These are phyloP conservation scores for Paxillus rubicundulus DNA, from an alignment of 768 basidiomycete species.

Conservation along the genomic window DNA sequence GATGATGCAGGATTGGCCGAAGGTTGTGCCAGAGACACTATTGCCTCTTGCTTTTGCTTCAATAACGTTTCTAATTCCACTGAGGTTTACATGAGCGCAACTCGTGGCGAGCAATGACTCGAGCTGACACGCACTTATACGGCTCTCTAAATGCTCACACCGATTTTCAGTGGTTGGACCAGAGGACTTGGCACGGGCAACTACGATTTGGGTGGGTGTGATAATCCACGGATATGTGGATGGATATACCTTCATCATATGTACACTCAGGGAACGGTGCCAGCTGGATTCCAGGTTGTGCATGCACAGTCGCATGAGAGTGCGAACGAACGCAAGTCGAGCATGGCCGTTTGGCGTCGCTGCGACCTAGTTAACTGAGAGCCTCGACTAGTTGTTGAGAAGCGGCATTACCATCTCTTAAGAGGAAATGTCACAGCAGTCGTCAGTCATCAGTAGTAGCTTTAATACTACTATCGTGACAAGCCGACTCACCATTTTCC, in stretches of 20 bases:
- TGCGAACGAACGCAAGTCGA: constrained; percentile 77
- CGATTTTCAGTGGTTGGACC: constrained; percentile 45
- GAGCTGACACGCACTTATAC: constrained; percentile 53
- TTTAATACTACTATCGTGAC: no score
- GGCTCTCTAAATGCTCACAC: constrained; percentile 62
- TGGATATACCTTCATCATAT: constrained; percentile 61
- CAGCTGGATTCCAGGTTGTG: constrained; percentile 51
- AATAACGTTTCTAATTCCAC: constrained; percentile 70
- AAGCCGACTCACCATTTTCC: constrained; percentile 58
- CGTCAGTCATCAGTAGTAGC: no score
- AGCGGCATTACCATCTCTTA: constrained; percentile 56
- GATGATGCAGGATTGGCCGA: constrained; percentile 1
- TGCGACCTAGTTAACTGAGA: constrained; percentile 24
- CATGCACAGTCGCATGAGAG: constrained; percentile 63
- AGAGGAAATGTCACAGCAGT: not conserved
- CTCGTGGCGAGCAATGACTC: not conserved
- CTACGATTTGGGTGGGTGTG: constrained; percentile 26
- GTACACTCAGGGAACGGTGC: constrained; percentile 67
- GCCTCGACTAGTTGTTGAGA: not conserved
- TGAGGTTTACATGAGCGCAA: constrained; percentile 25
- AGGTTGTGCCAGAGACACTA: constrained; percentile 2
- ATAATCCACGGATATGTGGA: not conserved
- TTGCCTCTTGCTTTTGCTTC: constrained; percentile 47
- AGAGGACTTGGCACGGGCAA: constrained; percentile 33
- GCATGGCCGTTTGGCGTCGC: constrained; percentile 75